A percentile compares a stretch with the other conserved stretches of the same genome.
These are phyloP conservation scores for Epicoccum nigrum DNA, from an alignment of 2,329 filamentous ascomycete genomes.

Conservation along the genomic window DNA sequence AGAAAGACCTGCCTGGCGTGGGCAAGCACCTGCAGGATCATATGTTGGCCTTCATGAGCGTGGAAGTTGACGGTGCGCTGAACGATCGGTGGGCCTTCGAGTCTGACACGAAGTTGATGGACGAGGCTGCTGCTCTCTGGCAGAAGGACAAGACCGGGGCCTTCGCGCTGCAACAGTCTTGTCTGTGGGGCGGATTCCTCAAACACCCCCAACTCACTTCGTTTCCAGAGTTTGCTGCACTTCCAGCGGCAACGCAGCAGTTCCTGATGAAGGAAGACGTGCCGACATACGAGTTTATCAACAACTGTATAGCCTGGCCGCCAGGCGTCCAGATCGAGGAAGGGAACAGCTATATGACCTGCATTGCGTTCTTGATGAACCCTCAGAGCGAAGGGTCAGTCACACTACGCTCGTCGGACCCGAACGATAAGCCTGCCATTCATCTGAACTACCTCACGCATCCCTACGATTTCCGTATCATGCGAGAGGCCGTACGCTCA, in stretches of 20 bases:
- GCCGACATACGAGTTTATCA: slow-evolving; percentile 63
- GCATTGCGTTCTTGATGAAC: slow-evolving; percentile 55
- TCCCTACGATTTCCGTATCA: slow-evolving; percentile 58
- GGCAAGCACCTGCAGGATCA: slow-evolving; percentile 57
- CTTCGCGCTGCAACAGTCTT: slow-evolving; percentile 51
- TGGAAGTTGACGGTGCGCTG: slow-evolving; percentile 45
- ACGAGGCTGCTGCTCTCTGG: slow-evolving; percentile 55
- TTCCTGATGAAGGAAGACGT: slow-evolving; percentile 58
- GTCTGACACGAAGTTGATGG: slow-evolving; percentile 32
- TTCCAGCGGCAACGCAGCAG: slow-evolving; percentile 53
- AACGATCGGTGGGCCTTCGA: slow-evolving; percentile 52
- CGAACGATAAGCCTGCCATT: slow-evolving; percentile 58
- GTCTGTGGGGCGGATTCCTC: slow-evolving; percentile 61
- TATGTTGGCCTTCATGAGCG: slow-evolving; percentile 53
- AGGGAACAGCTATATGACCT: slow-evolving; percentile 46
- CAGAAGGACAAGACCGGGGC: slow-evolving; percentile 43
- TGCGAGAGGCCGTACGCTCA: slow-evolving; percentile 45
- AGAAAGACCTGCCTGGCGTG: slow-evolving; percentile 50
- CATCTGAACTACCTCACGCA: slow-evolving; percentile 61
- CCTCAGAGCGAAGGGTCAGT: slow-evolving; percentile 60
- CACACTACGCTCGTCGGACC: slow-evolving; percentile 60
- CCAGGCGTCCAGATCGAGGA: slow-evolving; percentile 30
- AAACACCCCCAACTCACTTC: slow-evolving; percentile 52
- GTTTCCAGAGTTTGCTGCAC: slow-evolving; percentile 50
- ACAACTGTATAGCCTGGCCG: slow-evolving; percentile 30